Evolutionary conservation across 2,329 filamentous ascomycete genomes (phyloP).

Genomic region (Byssochlamys sp.): DNA sequence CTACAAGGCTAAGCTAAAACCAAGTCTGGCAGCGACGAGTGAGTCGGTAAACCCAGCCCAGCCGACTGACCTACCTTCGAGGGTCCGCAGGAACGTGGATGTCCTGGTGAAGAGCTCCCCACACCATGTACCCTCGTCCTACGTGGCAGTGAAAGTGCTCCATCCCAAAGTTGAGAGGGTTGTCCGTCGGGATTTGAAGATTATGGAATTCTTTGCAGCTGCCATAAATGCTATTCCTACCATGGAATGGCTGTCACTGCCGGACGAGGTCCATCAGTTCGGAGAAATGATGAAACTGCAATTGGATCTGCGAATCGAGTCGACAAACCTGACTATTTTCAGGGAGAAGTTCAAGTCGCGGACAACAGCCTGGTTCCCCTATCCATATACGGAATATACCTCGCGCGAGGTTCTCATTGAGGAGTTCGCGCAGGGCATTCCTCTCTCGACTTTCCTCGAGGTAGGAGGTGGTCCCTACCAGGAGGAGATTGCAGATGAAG

Average conservation of each 20-base stretch:
- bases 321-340: slow-evolving; percentile 77
- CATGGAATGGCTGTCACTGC: slow-evolving; percentile 92
- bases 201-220: slow-evolving; percentile 86
- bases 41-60: slow-evolving; percentile 46
- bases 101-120: slow-evolving; percentile 78
- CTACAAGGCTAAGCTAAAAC: slow-evolving; percentile 86
- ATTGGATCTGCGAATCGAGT: slow-evolving; percentile 86
- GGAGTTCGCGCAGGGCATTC: slow-evolving; percentile 91
- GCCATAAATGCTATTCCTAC: slow-evolving; percentile 79
- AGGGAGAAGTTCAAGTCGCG: slow-evolving; percentile 81
- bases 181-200: slow-evolving; percentile 80
- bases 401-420: slow-evolving; percentile 88
- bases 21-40: slow-evolving; percentile 59
- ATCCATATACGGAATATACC: slow-evolving; percentile 83
- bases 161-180: slow-evolving; percentile 84
- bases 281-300: slow-evolving; percentile 99
- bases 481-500: slow-evolving; percentile 86
- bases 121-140: slow-evolving; percentile 73
- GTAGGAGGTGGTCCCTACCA: slow-evolving; percentile 88
- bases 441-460: slow-evolving; percentile 78
- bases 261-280: slow-evolving; percentile 87
- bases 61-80: slow-evolving; percentile 52
- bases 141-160: slow-evolving; percentile 91
- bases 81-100: slow-evolving; percentile 72
- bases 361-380: slow-evolving; percentile 92